Evolutionary conservation across 129 eudicot genomes (phyloP).

Genomic region (Mikania micrantha): DNA sequence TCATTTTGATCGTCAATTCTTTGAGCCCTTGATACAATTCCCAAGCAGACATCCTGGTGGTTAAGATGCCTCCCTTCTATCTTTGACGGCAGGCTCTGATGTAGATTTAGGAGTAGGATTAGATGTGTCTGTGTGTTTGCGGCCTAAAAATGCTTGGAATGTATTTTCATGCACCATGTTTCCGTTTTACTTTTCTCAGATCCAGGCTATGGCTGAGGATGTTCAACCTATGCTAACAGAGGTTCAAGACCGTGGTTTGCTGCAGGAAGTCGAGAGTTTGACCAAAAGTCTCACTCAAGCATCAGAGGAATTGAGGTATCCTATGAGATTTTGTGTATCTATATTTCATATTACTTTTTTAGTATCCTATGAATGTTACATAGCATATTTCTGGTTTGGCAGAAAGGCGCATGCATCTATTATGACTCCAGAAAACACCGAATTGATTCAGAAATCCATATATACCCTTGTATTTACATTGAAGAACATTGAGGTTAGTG

Average conservation of each 20-base stretch:
- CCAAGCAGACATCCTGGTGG: too few species aligned
- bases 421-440: conserved; percentile 86
- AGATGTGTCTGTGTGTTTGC: too few species aligned
- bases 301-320: conserved; percentile 72
- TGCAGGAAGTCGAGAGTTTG: conserved; percentile 79
- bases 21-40: too few species aligned
- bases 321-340: background rate
- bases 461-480: conserved; percentile 73
- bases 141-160: too few species aligned
- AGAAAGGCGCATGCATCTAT: conserved; percentile 72
- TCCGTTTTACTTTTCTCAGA: conserved; percentile 37
- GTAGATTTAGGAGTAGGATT: too few species aligned
- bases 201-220: conserved; percentile 89
- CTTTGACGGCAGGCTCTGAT: too few species aligned
- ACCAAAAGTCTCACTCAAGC: conserved; percentile 91
- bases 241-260: conserved; percentile 77
- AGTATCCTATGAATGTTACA: background rate
- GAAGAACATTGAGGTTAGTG: conserved; percentile 77
- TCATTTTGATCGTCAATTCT: too few species aligned
- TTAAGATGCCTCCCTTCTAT: too few species aligned
- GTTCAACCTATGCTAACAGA: conserved; percentile 86
- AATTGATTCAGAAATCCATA: conserved; percentile 78
- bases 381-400: conserved; percentile 18
- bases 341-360: background rate
- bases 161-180: conserved; percentile 24